These are phyloP conservation scores for Aspergillus sp. DNA, from an alignment of 2,329 filamentous ascomycete genomes.

Conservation along the genomic window DNA sequence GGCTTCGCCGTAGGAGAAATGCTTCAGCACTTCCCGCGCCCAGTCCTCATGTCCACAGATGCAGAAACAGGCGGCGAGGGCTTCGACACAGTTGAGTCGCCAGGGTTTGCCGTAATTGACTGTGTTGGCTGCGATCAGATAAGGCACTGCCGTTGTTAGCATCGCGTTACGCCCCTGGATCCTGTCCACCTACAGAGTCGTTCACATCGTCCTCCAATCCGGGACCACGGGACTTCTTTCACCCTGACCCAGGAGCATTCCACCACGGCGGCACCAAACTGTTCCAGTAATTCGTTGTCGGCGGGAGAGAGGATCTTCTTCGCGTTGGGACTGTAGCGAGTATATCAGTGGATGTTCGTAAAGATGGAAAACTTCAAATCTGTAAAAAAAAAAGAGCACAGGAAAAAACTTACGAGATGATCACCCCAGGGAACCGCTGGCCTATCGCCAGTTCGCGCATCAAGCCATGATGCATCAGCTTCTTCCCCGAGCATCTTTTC, in stretches of 20 bases:
- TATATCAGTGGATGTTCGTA: too few relatives aligned
- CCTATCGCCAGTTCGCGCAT: slow-evolving; percentile 92
- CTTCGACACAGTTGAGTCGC: slow-evolving; percentile 93
- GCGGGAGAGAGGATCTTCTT: slow-evolving; percentile 80
- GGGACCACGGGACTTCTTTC: slow-evolving; percentile 82
- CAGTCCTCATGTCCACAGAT: slow-evolving; percentile 92
- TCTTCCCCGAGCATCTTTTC: slow-evolving; percentile 93
- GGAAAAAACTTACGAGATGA: slow-evolving; percentile 64
- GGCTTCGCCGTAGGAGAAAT: slow-evolving; percentile 82
- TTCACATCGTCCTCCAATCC: slow-evolving; percentile 92
- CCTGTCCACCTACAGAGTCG: slow-evolving; percentile 54
- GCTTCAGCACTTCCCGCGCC: slow-evolving; percentile 77
- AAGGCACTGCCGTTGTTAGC: slow-evolving; percentile 60
- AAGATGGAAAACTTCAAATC: background rate
- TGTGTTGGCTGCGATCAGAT: slow-evolving; percentile 92
- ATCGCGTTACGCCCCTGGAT: background rate
- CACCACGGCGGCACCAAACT: slow-evolving; percentile 90
- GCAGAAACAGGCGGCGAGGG: slow-evolving; percentile 84
- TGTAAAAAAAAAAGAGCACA: background rate
- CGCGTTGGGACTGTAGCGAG: slow-evolving; percentile 66
- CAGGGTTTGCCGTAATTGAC: slow-evolving; percentile 98
- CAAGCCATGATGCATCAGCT: slow-evolving; percentile 83
- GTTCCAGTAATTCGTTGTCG: slow-evolving; percentile 76
- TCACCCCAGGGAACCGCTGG: slow-evolving; percentile 85
- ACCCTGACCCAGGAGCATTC: slow-evolving; percentile 97